Conservation (phyloP, 2,329 filamentous ascomycete genomes). For the Monilinia polystroma region DNA sequence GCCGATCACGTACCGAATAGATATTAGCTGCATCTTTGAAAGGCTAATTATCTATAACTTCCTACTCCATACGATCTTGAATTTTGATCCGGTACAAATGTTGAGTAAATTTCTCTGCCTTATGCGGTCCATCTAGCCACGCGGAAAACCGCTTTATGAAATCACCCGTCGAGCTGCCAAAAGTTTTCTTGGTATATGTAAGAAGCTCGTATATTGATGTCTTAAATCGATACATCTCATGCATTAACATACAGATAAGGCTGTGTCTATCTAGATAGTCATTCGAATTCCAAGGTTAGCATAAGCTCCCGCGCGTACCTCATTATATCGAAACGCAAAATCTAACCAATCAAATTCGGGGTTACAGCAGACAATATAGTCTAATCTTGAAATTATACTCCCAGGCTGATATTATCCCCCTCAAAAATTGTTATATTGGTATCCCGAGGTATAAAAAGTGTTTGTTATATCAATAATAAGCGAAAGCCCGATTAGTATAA, state of each 20-base stretch:
- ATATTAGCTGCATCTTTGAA: not conserved
- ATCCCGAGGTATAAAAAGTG: no score
- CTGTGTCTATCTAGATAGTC: not conserved
- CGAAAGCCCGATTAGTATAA: no score
- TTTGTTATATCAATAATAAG: no score
- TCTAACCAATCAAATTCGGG: no score
- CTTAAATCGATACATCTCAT: not conserved
- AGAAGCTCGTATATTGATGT: not conserved
- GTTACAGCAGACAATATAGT: no score
- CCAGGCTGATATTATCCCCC: no score
- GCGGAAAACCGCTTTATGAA: not conserved
- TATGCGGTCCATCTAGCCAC: not conserved
- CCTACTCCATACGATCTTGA: not conserved
- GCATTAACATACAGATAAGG: not conserved
- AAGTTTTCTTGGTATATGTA: not conserved
- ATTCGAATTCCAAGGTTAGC: not conserved
- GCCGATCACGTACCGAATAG: conserved; percentile 13
- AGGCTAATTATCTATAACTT: not conserved
- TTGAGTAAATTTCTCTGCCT: conserved; percentile 5
- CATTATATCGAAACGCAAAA: no score
- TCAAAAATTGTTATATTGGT: no score
- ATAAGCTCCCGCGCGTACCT: not conserved
- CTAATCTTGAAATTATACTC: no score
- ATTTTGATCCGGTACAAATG: not conserved
- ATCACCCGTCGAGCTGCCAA: not conserved